Percentiles rank a stretch among this genome's conserved stretches.
phyloP scores from a whole-genome alignment of 2,329 filamentous ascomycete genomes.

The Clarireedia paspali region DNA sequence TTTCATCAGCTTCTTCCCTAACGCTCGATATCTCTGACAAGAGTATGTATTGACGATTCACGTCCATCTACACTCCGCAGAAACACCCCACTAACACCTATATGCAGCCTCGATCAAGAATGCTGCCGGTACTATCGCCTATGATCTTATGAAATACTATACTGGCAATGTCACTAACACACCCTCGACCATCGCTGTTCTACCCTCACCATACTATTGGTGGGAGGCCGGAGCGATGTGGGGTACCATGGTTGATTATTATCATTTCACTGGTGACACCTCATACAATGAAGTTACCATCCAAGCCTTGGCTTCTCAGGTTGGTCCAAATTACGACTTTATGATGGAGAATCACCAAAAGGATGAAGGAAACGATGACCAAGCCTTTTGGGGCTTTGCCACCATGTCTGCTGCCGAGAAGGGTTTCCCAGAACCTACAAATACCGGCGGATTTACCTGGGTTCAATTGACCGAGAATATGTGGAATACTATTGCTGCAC shows the following conservation, averaged over 20 bases:
- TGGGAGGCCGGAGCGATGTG: conserved; percentile 52
- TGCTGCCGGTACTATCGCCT: conserved; percentile 52
- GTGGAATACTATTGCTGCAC: conserved; percentile 61
- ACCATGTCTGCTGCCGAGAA: conserved; percentile 62
- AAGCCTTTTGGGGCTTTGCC: conserved; percentile 65
- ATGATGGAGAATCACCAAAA: conserved; percentile 48
- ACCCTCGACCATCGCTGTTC: conserved; percentile 49
- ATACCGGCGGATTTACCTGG: conserved; percentile 48
- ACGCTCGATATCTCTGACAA: conserved; percentile 1
- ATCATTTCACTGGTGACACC: conserved; percentile 55
- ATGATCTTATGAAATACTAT: conserved; percentile 57
- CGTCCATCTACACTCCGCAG: background rate
- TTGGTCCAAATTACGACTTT: conserved; percentile 51
- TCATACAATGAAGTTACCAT: conserved; percentile 53
- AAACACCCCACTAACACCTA: background rate
- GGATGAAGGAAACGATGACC: conserved; percentile 68
- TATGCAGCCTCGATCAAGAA: conserved; percentile 50
- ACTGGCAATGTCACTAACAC: conserved; percentile 51
- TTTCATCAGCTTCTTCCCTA: background rate
- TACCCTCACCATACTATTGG: conserved; percentile 58
- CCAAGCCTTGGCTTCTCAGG: conserved; percentile 52
- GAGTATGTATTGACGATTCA: background rate
- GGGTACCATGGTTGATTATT: conserved; percentile 64
- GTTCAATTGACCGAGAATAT: conserved; percentile 60
- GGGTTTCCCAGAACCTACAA: conserved; percentile 55